These are phyloP conservation scores for Solanum corneliomulleri DNA, from an alignment of 257 asterid genomes.

Conservation along the genomic window DNA sequence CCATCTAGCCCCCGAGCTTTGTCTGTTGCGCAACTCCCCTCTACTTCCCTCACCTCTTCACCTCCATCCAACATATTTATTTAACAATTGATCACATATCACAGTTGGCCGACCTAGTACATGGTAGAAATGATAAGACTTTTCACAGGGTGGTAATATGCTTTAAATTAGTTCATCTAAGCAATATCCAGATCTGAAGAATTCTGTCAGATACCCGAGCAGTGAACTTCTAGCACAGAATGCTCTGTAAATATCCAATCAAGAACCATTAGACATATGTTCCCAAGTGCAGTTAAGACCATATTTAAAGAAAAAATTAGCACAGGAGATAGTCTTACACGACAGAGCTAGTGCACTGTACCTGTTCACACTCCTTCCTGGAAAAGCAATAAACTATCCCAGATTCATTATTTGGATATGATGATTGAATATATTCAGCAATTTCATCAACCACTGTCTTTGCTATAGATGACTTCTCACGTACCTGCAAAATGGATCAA, in stretches of 20 bases:
- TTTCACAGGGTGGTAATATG: background rate
- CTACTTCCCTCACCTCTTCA: background rate
- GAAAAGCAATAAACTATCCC: conserved; percentile 98
- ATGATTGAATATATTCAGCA: conserved; percentile 61
- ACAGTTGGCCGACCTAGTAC: background rate
- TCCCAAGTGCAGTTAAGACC: background rate
- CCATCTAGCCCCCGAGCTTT: background rate
- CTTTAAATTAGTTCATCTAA: background rate
- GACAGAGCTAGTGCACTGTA: conserved; percentile 5
- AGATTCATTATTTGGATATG: conserved; percentile 85
- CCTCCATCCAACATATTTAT: background rate
- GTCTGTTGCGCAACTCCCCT: background rate
- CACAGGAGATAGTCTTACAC: background rate
- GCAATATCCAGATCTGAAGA: background rate
- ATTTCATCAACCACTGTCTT: conserved; percentile 69
- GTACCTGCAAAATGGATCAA: conserved; percentile 39
- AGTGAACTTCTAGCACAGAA: background rate
- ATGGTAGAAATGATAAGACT: background rate
- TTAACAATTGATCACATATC: background rate
- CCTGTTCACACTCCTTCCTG: conserved; percentile 98
- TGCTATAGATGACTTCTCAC: conserved; percentile 75
- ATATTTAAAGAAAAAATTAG: background rate
- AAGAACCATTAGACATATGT: background rate
- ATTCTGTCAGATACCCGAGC: background rate
- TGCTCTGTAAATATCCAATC: background rate